Conservation (phyloP, 805 yeast species). For the Wickerhamiella australiensis region DNA sequence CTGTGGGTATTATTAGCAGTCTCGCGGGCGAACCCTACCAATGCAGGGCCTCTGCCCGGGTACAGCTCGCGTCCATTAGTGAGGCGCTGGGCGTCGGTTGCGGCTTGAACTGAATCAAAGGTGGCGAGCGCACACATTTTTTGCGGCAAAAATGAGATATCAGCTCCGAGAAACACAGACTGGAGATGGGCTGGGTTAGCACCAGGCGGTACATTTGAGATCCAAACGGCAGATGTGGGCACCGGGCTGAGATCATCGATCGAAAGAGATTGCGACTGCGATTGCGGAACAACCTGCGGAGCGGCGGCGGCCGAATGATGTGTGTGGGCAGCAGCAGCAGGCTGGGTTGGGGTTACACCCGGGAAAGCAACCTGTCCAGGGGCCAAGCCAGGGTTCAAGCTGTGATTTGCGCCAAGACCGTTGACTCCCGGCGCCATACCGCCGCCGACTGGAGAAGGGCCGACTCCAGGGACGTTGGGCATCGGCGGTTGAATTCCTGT, state of each 20-base stretch:
- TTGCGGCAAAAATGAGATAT: conserved; percentile 40
- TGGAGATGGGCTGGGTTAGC: conserved; percentile 46
- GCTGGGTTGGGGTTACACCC: neutral
- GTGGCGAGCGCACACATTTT: conserved; percentile 49
- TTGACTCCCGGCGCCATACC: conserved; percentile 25
- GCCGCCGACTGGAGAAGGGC: conserved; percentile 20
- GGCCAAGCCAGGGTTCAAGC: neutral
- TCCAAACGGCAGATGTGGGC: conserved; percentile 45
- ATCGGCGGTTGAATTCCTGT: conserved; percentile 10
- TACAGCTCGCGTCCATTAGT: conserved; percentile 73
- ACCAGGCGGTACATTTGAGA: conserved; percentile 65
- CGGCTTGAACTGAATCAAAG: conserved; percentile 57
- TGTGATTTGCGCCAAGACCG: neutral
- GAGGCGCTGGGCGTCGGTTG: conserved; percentile 65
- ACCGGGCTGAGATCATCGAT: conserved; percentile 19
- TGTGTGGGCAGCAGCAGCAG: neutral
- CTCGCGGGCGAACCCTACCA: conserved; percentile 69
- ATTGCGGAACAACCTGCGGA: neutral
- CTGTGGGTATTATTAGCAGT: conserved; percentile 18
- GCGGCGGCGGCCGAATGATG: neutral
- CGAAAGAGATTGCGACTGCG: neutral
- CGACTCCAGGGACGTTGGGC: conserved; percentile 9
- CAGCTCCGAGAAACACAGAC: conserved; percentile 51
- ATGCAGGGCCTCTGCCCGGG: conserved; percentile 62
- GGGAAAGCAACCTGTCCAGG: conserved; percentile 5